Base-by-base conservation (phyloP, 768 basidiomycete species). In the Tylopilus vinaceipallidus region DNA sequence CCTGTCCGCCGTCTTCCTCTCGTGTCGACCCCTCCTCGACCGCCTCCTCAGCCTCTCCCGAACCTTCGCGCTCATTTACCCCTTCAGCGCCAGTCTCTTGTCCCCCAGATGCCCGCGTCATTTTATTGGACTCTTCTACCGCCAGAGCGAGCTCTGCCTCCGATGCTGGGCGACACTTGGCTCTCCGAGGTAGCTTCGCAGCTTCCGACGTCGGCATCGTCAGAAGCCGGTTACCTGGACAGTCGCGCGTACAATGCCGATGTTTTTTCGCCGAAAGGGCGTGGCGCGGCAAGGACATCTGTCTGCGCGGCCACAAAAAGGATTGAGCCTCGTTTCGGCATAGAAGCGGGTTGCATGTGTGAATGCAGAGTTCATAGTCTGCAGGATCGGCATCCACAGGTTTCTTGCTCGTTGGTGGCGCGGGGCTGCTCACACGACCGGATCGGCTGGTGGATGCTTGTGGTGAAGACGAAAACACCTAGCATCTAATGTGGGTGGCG, bases 281-380 rank as follows among this genome's bases (percentile, higher is more conserved):
- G 20, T 63, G 62, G 3, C 63, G 63, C 2, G 63, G 63, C 36
- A 63, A 45, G 22, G 52, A 56, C 4, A 57, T 49, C 38, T 51
- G 46, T 17, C 30, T 63, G 40, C 62, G 62, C 3, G 38, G 39
- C 62, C 62, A 63, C 24, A 65, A 42, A 41, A 65, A 59, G 23
- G 62, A 65, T 1, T 47, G 52, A 20, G 63, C 56, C 44, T 63
- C 63, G 14, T 63, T 65, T 36, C 63, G 63, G 50, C 62, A 63
- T 3, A 50, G 63, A 26, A 33, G 16, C 2, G 37, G 22, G 34
- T 57, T 63, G 37, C 63, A 65, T 1, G 63, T 63, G 17, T 63
- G 62, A 22, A 63, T 65, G 43, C 62, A 63, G 14, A 65, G 30
- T 48, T 65, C 63, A 14, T 52, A 57, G 19, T 65, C 54, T 3